Evolutionary conservation across 352 stramenopile genomes (phyloP).

Genomic region (Globisporangium mamillatum): DNA sequence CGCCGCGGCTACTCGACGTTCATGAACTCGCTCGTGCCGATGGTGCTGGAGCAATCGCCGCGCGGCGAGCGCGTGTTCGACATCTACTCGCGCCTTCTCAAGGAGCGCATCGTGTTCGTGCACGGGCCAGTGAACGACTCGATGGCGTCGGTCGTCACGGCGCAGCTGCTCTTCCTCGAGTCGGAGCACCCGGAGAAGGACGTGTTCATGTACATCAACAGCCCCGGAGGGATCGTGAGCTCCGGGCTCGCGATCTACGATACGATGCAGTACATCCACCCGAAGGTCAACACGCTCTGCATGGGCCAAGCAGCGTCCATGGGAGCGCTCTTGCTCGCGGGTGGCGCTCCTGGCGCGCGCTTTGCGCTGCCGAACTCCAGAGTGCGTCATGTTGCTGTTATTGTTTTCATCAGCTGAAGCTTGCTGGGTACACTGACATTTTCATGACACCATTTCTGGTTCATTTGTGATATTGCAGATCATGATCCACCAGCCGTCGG

Average conservation of each 20-base stretch:
- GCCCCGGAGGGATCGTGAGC: constrained; percentile 95
- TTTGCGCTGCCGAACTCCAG: constrained; percentile 93
- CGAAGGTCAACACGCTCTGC: constrained; percentile 97
- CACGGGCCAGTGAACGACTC: constrained; percentile 92
- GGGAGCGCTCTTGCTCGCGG: constrained; percentile 93
- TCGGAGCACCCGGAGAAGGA: constrained; percentile 96
- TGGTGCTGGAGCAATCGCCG: constrained; percentile 92
- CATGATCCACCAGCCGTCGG: constrained; percentile 98
- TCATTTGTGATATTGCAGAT: constrained; percentile 38
- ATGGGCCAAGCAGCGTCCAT: constrained; percentile 97
- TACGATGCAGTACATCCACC: constrained; percentile 98
- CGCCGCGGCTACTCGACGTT: constrained; percentile 54
- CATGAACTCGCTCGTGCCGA: constrained; percentile 84
- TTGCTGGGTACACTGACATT: constrained; percentile 1
- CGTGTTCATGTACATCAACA: constrained; percentile 99
- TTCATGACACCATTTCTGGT: not conserved
- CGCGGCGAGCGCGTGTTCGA: constrained; percentile 95
- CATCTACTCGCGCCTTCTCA: constrained; percentile 97
- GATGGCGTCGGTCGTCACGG: constrained; percentile 81
- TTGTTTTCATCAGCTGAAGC: not conserved
- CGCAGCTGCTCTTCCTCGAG: constrained; percentile 94
- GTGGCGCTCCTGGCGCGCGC: constrained; percentile 84
- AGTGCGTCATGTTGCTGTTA: constrained; percentile 33
- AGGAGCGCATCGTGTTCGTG: constrained; percentile 97
- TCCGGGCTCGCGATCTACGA: constrained; percentile 98